Base-by-base conservation (phyloP, 495 filamentous ascomycete species). In the Melanomma pulvis-pyrius region DNA sequence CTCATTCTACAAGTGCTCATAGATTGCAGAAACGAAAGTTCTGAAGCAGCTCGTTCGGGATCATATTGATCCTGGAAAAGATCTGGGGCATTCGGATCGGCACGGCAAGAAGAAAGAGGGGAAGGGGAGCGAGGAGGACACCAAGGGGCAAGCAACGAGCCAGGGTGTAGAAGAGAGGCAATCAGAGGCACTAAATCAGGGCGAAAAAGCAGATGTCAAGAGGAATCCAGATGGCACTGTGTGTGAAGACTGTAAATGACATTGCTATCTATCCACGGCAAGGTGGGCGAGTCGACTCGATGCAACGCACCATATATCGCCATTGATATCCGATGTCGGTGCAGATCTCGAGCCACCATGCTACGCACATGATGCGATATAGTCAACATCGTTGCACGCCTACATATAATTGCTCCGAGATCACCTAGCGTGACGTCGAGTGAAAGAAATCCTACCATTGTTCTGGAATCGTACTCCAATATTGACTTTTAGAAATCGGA, bases 41-140 rank as follows among this genome's bases (percentile, higher is more conserved):
- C 85, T 98, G n/a, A 98, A 98, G 77, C 83, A 90, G 21, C 82
- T 87, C n/a, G 88, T 98, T 6, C 80, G 94, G 49, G 88, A 97
- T 80, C 81, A 91, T 39, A 87, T 97, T 66, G 85, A 92, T 58
- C 94, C 94, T 0, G 77, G 75, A 0, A 81, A 88, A 64, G 82
- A 91, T 74, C 76, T 98, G 61, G 94, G 94, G 1, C 94, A 98
- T 81, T 76, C 75, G 41, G 77, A 79, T 52, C 71, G 56, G 60
- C 63, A 71, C 48, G 69, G 57, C 1, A 67, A 72, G 58, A 67
- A 68, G 57, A 70, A 70, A 34, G 65, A 46, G n/a, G 69, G 57
- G 4, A 67, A 72, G 58, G 64, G 65, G 57, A 70, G 68, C 29
- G 65, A 46, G 8, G 39, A 44, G 17, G 13, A 17, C 39, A 44